phyloP scores from a whole-genome alignment of 305 asterid genomes.

The Euphrasia arctica region DNA sequence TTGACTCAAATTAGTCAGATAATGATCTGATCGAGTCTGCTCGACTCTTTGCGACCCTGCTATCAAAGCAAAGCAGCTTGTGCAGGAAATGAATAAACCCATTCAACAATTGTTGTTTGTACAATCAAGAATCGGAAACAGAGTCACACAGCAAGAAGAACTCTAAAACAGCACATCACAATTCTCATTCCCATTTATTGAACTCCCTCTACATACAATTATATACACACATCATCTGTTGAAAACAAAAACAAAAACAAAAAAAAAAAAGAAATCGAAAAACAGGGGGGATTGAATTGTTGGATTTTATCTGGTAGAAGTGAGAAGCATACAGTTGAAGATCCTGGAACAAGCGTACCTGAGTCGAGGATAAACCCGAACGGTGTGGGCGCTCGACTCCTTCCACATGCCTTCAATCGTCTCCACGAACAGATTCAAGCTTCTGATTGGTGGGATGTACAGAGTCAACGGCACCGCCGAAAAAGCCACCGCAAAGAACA shows the following conservation, averaged over 20 bases:
- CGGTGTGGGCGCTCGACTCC: conserved; percentile 47
- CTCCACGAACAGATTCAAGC: conserved; percentile 59
- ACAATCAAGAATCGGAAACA: no score
- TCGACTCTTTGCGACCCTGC: no score
- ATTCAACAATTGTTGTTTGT: no score
- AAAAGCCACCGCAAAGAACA: conserved; percentile 64
- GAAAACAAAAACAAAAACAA: not conserved
- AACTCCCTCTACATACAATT: not conserved
- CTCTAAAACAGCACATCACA: not conserved
- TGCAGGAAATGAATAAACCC: no score
- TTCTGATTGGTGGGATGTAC: conserved; percentile 72
- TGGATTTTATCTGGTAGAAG: conserved; percentile 3
- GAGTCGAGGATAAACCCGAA: conserved; percentile 52
- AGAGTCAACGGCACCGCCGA: conserved; percentile 72
- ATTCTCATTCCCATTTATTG: no score
- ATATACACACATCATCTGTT: no score
- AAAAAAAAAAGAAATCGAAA: not conserved
- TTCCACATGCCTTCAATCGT: conserved; percentile 54
- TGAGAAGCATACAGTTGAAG: conserved; percentile 46
- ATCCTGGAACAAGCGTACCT: conserved; percentile 65
- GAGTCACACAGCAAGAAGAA: no score
- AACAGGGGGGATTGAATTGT: not conserved
- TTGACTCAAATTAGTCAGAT: no score
- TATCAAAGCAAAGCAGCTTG: no score
- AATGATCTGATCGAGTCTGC: no score